Evolutionary conservation across 2,329 filamentous ascomycete genomes (phyloP), one percentile per base, ranked within the genome.

Genomic region (Fusarium citri): DNA sequence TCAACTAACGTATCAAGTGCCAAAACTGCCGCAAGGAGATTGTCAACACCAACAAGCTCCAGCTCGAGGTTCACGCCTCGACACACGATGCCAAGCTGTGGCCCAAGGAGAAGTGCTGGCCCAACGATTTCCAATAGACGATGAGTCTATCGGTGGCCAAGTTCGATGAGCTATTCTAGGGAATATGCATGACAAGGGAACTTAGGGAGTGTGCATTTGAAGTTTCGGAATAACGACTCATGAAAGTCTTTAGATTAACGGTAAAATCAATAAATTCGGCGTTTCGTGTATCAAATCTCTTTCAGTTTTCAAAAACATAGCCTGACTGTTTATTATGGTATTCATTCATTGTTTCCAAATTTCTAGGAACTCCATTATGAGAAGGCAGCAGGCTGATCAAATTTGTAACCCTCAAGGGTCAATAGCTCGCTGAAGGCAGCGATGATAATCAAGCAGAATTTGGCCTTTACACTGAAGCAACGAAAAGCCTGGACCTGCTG

Each of bases 21-120:
- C 80, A 81, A 63, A 84, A 84, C 72, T 86, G 84, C 73, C 80
- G 82, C 67, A 84, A 84, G 69, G 84, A 85, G 71, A 80, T 86
- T 54, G 81, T 86, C 67, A 84, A 83, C 74, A 84, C 83, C 57
- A 86, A 87, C 72, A 78, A 81, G 55, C 80, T 81, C 43, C 84
- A 86, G 74, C 80, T 87, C 16, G 83, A 85, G 75, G 81, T 82
- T n/a, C 86, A 88, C 70, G 86, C 85, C 15, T 73, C 76, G 54
- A 87, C 84, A 8, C 86, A 88, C 72, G 80, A 83, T 66, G 77
- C 81, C 26, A 83, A 83, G 65, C 62, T 76, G 6, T 87, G 85
- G 86, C 78, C 85, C 1, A 87, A 87, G 80, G 85, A 87, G 80
- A 87, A 87, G 80, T 88, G 86, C 80, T 88, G 84, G 82, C 86